A percentile compares a stretch with the other conserved stretches of the same genome.
phyloP scores from a whole-genome alignment of 805 yeast species.

The Dipodascus geniculatus region DNA sequence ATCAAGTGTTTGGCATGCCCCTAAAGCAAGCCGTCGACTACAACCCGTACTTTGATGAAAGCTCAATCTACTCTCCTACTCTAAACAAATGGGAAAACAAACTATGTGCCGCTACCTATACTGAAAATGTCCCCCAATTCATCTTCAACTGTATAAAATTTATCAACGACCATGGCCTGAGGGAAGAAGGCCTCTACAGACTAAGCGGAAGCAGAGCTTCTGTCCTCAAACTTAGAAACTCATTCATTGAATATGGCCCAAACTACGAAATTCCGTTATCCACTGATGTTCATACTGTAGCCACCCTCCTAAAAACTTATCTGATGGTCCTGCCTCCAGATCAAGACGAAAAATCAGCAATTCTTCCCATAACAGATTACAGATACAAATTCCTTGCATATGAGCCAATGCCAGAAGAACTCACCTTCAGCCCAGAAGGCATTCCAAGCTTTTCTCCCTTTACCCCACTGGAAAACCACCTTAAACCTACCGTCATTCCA shows the following conservation, averaged over 20 bases:
- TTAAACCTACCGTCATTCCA: background rate
- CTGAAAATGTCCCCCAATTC: conserved; percentile 11
- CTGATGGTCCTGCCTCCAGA: conserved; percentile 21
- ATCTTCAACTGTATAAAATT: conserved; percentile 12
- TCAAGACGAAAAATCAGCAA: conserved; percentile 8
- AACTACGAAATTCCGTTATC: conserved; percentile 13
- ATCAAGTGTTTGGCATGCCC: conserved; percentile 12
- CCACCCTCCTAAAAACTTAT: conserved; percentile 21
- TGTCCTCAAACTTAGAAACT: conserved; percentile 14
- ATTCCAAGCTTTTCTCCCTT: background rate
- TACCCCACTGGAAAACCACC: background rate
- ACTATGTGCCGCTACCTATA: conserved; percentile 9
- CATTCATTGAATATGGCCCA: conserved; percentile 15
- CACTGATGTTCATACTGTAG: conserved; percentile 21
- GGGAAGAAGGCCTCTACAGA: conserved; percentile 25
- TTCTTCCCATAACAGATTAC: conserved; percentile 11
- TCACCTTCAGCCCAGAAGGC: background rate
- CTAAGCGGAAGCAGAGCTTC: conserved; percentile 19
- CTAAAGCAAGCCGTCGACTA: conserved; percentile 11
- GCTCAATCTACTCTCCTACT: conserved; percentile 5
- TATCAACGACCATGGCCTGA: conserved; percentile 16
- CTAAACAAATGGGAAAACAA: conserved; percentile 2
- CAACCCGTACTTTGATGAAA: conserved; percentile 5
- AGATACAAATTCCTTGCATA: conserved; percentile 1
- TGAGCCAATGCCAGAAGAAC: background rate